A percentile compares a stretch with the other conserved stretches of the same genome.
phyloP scores from a whole-genome alignment of 2,329 filamentous ascomycete genomes.

The Apiospora kogelbergensis region DNA sequence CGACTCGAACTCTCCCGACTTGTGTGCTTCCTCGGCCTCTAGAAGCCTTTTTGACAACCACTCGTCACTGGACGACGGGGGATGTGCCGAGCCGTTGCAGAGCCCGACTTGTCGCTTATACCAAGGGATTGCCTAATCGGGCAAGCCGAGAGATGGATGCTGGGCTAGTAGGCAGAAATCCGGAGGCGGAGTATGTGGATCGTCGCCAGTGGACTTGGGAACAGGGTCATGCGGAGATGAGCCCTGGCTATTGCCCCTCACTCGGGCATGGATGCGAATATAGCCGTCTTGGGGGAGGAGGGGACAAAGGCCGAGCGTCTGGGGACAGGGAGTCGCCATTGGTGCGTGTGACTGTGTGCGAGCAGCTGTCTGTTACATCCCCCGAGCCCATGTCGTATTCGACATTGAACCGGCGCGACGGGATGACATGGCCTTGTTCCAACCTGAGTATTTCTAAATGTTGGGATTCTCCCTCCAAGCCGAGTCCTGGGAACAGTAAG shows the following conservation, averaged over 20 bases:
- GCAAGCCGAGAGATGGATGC: conserved; percentile 18
- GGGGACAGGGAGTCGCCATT: background rate
- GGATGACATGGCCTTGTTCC: background rate
- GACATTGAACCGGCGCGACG: background rate
- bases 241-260: background rate
- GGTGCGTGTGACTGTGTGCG: conserved; percentile 1
- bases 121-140: conserved; percentile 21
- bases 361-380: background rate
- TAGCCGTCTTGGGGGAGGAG: background rate
- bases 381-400: background rate
- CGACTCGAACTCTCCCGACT: background rate
- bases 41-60: background rate
- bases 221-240: background rate
- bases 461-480: background rate
- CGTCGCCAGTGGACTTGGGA: conserved; percentile 7
- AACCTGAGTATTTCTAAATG: background rate
- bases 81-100: background rate
- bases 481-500: background rate
- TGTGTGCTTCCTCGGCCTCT: background rate
- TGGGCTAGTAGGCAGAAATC: background rate
- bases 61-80: background rate
- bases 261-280: background rate
- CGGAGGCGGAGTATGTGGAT: conserved; percentile 11
- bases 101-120: conserved; percentile 7
- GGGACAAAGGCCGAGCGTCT: background rate